phyloP scores from a whole-genome alignment of 192 early-diverging fungal genomes.

The Coemansia sp. region DNA sequence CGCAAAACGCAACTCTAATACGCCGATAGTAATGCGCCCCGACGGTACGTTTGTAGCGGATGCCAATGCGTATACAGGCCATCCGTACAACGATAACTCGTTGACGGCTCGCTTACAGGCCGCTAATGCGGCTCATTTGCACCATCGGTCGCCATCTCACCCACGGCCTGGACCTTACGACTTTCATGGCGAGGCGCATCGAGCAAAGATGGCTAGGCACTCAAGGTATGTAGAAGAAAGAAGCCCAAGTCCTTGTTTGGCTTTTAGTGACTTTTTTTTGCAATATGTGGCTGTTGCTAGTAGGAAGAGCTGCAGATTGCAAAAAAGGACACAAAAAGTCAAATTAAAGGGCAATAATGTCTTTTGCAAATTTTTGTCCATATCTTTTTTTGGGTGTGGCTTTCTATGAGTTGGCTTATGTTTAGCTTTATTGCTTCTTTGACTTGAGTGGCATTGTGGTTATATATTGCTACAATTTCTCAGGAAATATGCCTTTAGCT shows the following conservation, averaged over 20 bases:
- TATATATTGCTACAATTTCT: conserved; percentile 12
- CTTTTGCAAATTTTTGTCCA: neutral
- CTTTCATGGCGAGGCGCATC: conserved; percentile 21
- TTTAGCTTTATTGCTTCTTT: conserved; percentile 2
- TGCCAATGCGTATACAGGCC: conserved; percentile 6
- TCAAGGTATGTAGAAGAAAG: conserved; percentile 36
- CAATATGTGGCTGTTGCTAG: neutral
- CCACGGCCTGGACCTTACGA: conserved; percentile 32
- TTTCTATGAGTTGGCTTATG: neutral
- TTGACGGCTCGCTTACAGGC: conserved; percentile 15
- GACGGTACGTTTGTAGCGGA: conserved; percentile 47
- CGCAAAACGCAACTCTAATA: conserved; percentile 50
- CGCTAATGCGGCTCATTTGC: neutral
- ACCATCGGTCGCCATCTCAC: conserved; percentile 16
- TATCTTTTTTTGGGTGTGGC: conserved; percentile 3
- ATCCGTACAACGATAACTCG: conserved; percentile 5
- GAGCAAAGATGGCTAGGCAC: conserved; percentile 39
- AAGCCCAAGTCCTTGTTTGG: neutral
- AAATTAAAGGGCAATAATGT: neutral
- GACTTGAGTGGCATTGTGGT: conserved; percentile 4
- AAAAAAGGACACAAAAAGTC: neutral
- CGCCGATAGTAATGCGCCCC: conserved; percentile 41
- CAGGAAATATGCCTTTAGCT: neutral
- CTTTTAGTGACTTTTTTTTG: neutral
- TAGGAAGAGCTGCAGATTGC: neutral